Evolutionary conservation across 164 flowering plant species (phyloP).

Genomic region (Vitis cinerea): DNA sequence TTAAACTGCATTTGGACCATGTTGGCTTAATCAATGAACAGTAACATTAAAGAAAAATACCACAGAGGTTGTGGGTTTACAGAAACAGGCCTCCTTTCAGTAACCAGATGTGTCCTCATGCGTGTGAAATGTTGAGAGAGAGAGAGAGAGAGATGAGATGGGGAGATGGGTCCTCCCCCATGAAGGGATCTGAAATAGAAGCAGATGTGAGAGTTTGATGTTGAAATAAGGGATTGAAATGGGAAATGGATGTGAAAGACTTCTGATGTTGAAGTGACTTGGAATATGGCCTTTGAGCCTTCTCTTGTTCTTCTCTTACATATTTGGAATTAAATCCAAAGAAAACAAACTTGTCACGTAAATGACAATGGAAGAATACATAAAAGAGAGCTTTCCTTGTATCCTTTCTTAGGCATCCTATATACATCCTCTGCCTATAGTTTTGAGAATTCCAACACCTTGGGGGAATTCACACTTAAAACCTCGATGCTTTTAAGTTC

Average conservation of each 20-base stretch:
- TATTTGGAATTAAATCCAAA: constrained; percentile 3
- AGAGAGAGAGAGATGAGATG: constrained; percentile 1
- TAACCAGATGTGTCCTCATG: constrained; percentile 11
- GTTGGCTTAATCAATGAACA: constrained; percentile 22
- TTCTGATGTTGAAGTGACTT: constrained; percentile 30
- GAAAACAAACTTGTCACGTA: not conserved
- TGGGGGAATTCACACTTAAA: no score
- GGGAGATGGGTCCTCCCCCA: constrained; percentile 1
- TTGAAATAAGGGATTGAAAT: constrained; percentile 14
- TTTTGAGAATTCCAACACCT: no score
- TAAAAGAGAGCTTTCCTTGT: not conserved
- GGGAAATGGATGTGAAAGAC: constrained; percentile 24
- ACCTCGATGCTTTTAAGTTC: no score
- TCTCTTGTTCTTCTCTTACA: constrained; percentile 10
- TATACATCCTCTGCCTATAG: not conserved
- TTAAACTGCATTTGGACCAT: constrained; percentile 36
- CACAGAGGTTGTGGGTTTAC: constrained; percentile 11
- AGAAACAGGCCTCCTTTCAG: constrained; percentile 20
- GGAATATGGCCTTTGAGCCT: constrained; percentile 15
- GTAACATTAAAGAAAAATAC: constrained; percentile 6
- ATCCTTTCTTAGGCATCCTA: not conserved
- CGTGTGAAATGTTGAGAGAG: not conserved
- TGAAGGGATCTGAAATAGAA: constrained; percentile 7
- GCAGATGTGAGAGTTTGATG: constrained; percentile 12
- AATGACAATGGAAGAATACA: not conserved